Evolutionary conservation across 345 rosid species (phyloP).

Genomic region (Rhizophora apiculata): DNA sequence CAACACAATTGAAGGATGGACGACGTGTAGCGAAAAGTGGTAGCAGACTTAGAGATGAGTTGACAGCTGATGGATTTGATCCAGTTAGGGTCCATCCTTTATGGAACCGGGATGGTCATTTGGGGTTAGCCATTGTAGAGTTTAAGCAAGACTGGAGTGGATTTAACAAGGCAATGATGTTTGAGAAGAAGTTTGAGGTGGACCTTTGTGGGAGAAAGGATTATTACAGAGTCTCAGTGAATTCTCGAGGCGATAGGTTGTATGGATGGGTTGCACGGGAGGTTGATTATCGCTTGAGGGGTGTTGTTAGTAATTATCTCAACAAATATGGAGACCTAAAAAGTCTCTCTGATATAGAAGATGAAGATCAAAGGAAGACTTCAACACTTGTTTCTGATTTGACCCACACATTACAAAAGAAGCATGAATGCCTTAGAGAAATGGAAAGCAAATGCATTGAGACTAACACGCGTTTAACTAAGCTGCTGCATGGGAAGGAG

Average conservation of each 20-base stretch:
- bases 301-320: slow-evolving; percentile 42
- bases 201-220: slow-evolving; percentile 48
- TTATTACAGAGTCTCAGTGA: slow-evolving; percentile 17
- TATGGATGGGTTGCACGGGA: slow-evolving; percentile 77
- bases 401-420: slow-evolving; percentile 42
- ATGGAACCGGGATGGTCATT: slow-evolving; percentile 53
- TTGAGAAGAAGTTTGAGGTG: slow-evolving; percentile 45
- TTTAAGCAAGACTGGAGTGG: slow-evolving; percentile 61
- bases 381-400: slow-evolving; percentile 37
- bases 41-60: slow-evolving; percentile 42
- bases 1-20: slow-evolving; percentile 36
- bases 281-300: slow-evolving; percentile 38
- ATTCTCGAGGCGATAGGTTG: slow-evolving; percentile 29
- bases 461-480: slow-evolving; percentile 21
- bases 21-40: slow-evolving; percentile 58
- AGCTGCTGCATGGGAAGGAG: slow-evolving; percentile 32
- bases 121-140: slow-evolving; percentile 64
- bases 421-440: slow-evolving; percentile 30
- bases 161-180: slow-evolving; percentile 48
- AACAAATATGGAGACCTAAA: slow-evolving; percentile 55
- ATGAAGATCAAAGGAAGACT: slow-evolving; percentile 45
- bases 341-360: slow-evolving; percentile 40
- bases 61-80: slow-evolving; percentile 51
- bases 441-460: slow-evolving; percentile 42
- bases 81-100: slow-evolving; percentile 57